Evolutionary conservation across 2,329 filamentous ascomycete genomes (phyloP), one percentile per base, ranked within the genome.

Genomic region (Aschersonia sp.): DNA sequence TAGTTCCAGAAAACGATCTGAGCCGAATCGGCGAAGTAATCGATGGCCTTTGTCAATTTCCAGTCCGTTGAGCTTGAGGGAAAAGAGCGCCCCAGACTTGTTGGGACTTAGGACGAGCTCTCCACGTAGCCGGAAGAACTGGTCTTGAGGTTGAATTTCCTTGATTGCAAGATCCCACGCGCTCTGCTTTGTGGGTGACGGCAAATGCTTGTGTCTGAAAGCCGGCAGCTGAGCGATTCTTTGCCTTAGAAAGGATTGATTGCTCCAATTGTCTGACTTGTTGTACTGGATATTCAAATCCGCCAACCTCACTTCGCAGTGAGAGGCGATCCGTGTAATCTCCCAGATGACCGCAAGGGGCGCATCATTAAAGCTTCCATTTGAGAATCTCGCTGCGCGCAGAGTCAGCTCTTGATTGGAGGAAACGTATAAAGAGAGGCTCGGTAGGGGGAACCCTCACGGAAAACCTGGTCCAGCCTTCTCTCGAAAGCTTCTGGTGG

Each of bases 1-100:
- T 0, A 82, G 49, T 47, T 81, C 75, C 1, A 82, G 51, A 43
- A 80, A 80, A 0, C 78, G 68, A 52, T 82, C 77, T 0, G 69
- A 60, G 0, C 78, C 77, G 52, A 79, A 79, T 5, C 70, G 70
- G 10, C 78, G 69, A 22, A 63, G 62, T 0, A 81, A 58, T 2
- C 78, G 71, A 56, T 78, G 68, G 0, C 71, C 63, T 3, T 65
- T 56, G 30, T 77, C 72, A 2, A 78, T 56, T 8, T 60, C 64
- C 1, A 79, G 54, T 0, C 74, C 70, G 2, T 68, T 62, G 8
- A 81, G 63, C 5, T 63, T 64, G 5, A 80, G 54, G 0, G 55
- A 50, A 49, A 77, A 75, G 0, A 72, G 46, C 0, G 71, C 66
- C 0, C 67, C 69, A 0, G 52, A 57, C 4, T 57, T 54, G 1